These are phyloP conservation scores for Phyllostachys edulis DNA, from an alignment of 176 grass and related monocot species.

Conservation along the genomic window DNA sequence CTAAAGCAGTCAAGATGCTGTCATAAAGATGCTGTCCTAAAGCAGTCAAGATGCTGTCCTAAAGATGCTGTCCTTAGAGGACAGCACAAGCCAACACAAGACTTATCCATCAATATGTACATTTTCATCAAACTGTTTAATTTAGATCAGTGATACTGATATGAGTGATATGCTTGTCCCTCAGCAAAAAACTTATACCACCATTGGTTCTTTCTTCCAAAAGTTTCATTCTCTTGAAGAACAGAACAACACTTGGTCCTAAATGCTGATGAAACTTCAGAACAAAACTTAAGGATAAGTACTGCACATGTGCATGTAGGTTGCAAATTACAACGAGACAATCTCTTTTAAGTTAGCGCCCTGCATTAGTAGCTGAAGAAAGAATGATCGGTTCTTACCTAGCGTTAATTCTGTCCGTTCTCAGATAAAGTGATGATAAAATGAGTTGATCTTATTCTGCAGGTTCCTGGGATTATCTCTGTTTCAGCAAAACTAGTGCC, in stretches of 20 bases:
- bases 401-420: background rate
- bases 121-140: background rate
- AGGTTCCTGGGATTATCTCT: conserved; percentile 75
- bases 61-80: no score
- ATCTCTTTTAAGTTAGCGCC: background rate
- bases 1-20: no score
- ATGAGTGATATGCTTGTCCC: background rate
- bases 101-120: no score
- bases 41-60: no score
- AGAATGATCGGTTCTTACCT: background rate
- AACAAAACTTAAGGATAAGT: background rate
- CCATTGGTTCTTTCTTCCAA: background rate
- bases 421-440: background rate
- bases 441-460: conserved; percentile 8
- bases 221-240: background rate
- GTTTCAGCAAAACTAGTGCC: conserved; percentile 70
- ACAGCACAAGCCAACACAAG: no score
- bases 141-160: background rate
- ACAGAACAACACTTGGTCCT: background rate
- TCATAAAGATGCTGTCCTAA: no score
- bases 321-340: background rate
- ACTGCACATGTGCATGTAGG: background rate
- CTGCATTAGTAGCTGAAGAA: background rate
- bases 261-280: background rate
- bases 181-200: background rate